Evolutionary conservation across 2,329 filamentous ascomycete species (phyloP), one percentile per base, ranked within the genome.

Genomic region (Pestalotiopsis sp.): DNA sequence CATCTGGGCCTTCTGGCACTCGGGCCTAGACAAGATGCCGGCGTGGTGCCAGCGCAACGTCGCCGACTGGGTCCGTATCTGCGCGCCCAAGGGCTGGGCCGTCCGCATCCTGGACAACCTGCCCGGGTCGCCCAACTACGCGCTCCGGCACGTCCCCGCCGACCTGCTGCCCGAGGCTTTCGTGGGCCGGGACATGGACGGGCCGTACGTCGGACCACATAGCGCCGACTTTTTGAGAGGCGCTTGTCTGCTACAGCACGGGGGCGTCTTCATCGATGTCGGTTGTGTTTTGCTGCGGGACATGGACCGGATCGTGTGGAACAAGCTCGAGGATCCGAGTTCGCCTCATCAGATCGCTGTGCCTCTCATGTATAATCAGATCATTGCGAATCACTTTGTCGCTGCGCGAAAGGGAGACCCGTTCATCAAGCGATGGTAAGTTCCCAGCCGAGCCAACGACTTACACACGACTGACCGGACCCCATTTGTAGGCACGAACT

Each of bases 151-250:
- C 68, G 70, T 83, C 4, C 70, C 79, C 6, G 65, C 74, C 1
- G 75, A 78, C 1, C 72, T 79, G 49, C 77, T 84, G 49, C 79
- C 84, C 0, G 78, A 81, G 14, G 73, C 80, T 0, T 83, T 85
- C 67, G 79, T 83, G 31, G 77, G 82, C 12, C 73, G 78, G 39
- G 81, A 77, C 0, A 86, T 86, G 82, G 77, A 79, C 13, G 84
- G 85, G 0, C 79, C 80, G 0, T 80, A 80, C 66, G 75, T 78
- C 1, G 84, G 81, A 1, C 79, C 78, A 1, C 85, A 87, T 69
- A 80, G 78, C 0, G 82, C 83, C 2, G 86, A 87, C 66, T 76
- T 87, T 0, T 75, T 87, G 4, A 81, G 85, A 0, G 77, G 84
- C 0, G 78, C 82, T 0, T 72, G 82, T 2, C 68, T 85, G 2